Evolutionary conservation across 768 basidiomycete genomes (phyloP).

Genomic region (Kwoniella shandongensis): DNA sequence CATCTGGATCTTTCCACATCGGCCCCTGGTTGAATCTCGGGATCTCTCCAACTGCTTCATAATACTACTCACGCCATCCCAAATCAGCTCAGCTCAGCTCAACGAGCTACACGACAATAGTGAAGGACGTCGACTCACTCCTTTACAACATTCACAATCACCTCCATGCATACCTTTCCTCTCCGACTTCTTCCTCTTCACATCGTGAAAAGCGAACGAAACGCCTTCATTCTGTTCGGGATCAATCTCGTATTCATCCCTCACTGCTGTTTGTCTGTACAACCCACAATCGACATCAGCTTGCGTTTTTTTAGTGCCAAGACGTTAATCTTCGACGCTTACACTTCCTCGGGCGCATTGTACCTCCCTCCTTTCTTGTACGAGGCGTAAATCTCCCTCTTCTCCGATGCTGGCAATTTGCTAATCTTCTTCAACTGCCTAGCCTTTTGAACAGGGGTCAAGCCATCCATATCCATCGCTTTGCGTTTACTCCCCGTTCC

Average conservation of each 20-base stretch:
- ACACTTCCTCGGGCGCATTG: constrained; percentile 35
- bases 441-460: constrained; percentile 37
- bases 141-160: constrained; percentile 79
- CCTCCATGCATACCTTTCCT: constrained; percentile 68
- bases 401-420: constrained; percentile 31
- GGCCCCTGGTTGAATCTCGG: constrained; percentile 67
- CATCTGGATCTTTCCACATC: constrained; percentile 68
- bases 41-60: constrained; percentile 64
- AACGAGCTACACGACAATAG: too few species aligned
- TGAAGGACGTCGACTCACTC: constrained; percentile 58
- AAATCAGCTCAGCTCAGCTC: neutral
- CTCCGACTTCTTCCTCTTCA: constrained; percentile 67
- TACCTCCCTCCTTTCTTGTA: constrained; percentile 51
- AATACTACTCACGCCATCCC: constrained; percentile 5
- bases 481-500: constrained; percentile 7
- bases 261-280: constrained; percentile 14
- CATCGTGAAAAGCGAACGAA: constrained; percentile 70
- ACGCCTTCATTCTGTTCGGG: constrained; percentile 66
- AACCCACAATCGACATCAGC: neutral
- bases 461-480: constrained; percentile 15
- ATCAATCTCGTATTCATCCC: constrained; percentile 67
- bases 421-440: constrained; percentile 26
- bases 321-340: constrained; percentile 8
- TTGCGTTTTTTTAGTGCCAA: neutral
- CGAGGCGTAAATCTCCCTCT: constrained; percentile 32